Base-by-base conservation (phyloP, 2,329 filamentous ascomycete species). In the Parafenestella ontariensis region DNA sequence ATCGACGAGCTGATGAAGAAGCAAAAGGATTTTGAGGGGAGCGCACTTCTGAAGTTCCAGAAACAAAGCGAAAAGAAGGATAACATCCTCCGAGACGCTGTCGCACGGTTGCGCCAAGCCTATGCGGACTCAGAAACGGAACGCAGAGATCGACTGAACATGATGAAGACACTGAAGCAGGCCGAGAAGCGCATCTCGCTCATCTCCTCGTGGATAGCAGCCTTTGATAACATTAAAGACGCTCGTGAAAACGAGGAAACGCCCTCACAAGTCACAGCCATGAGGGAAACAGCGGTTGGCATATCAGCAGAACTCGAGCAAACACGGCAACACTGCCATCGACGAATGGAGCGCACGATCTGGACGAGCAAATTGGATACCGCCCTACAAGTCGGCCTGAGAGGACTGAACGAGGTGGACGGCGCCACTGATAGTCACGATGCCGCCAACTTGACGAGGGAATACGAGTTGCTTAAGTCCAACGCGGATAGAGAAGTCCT, bases 1-100 rank as follows among this genome's bases (percentile, higher is more conserved):
- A 99, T 99, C 76, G 96, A 96, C 65, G 93, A 98, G 74, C 85
- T 99, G 50, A 92, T 95, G 78, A 90, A 90, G 23, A 91, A 97
- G 74, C 92, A 96, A 72, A 96, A 92, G 74, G 91, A 98, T 51
- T 89, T 89, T 4, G 95, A 98, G 71, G 85, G 85, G 33, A 81
- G 87, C 3, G 92, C 92, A 45, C 94, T 94, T 65, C 83, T 85
- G 65, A 98, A 98, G 71, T 96, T 97, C 79, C 88, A 88, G 67
- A 97, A 96, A 76, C 91, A 96, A 65, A 86, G 85, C 52, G 91
- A 95, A 71, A 97, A 96, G 82, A 87, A 90, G 58, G 90, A 95
- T 47, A 79, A 79, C 8, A 84, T 91, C 13, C 83, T 89, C 5
- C 87, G 87, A 10, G 95, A 98, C 73, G 92, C 92, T 8, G 79